Base-by-base conservation (phyloP, 2,329 filamentous ascomycete genomes). In the Hortaea werneckii region DNA sequence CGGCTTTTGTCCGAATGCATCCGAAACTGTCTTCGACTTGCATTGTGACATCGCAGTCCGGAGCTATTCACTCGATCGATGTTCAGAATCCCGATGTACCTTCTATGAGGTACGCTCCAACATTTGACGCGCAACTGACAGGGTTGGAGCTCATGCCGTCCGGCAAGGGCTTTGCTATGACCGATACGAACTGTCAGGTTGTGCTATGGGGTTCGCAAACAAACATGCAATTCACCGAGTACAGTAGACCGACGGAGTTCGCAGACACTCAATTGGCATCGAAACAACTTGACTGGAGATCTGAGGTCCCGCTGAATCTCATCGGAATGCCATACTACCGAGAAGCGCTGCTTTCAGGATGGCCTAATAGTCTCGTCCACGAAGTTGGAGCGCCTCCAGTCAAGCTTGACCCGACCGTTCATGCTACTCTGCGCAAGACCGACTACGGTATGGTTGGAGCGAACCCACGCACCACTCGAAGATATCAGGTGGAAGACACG, bases 1-100 rank as follows among this genome's bases (percentile, higher is more conserved):
- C 90, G 34, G 90, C 92, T 32, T 94, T 88, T 69, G 89, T 95
- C 37, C 82, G 92, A 48, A 92, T 98, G 85, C 92, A 98, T 64
- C 92, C 94, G 1, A 83, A 88, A 57, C 85, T 98, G 78, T 83
- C 88, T 13, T 95, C 92, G 0, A 96, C 94, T 0, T 90, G 87
- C 58, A 89, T 98, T 50, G 87, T 98, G 42, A 82, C 89, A 28
- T 95, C 90, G 2, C 87, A 94, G 59, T 85, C 80, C 38, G 92
- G 94, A 1, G 88, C 95, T 65, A 85, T 98, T 64, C 90, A 98
- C 62, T 84, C 96, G 10, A 87, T 96, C 42, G 92, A 98, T 64
- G 77, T 98, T 5, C 87, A 94, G 79, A 95, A 95, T 51, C 86
- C 87, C 0, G 89, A 94, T 59, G 83, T 86, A 13, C 87, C 87